Conservation (phyloP, 2,329 filamentous ascomycete genomes). For the Ploettnerulaceae sp. region DNA sequence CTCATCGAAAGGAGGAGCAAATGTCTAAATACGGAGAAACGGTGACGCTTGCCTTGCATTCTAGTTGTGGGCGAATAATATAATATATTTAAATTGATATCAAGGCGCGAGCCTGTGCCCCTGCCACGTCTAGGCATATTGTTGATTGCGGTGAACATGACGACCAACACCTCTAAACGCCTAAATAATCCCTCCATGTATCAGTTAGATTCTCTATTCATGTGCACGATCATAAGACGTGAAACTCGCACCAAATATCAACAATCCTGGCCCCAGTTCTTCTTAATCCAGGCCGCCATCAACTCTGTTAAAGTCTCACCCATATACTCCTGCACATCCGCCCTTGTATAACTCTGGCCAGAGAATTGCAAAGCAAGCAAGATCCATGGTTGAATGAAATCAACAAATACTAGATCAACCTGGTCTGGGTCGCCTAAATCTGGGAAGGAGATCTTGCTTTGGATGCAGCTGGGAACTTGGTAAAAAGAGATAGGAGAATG, state of each 20-base stretch:
- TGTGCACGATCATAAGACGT: no score
- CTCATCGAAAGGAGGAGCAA: no score
- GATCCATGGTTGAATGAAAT: constrained; percentile 83
- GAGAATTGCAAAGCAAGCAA: constrained; percentile 64
- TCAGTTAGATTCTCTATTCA: not conserved
- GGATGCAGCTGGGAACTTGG: constrained; percentile 76
- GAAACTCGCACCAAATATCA: no score
- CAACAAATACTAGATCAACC: constrained; percentile 86
- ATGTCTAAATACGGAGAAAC: no score
- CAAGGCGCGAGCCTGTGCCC: no score
- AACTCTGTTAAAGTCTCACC: constrained; percentile 52
- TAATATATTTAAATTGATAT: no score
- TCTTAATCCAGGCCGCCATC: constrained; percentile 52
- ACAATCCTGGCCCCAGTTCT: constrained; percentile 47
- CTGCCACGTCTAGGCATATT: no score
- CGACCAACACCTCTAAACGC: no score
- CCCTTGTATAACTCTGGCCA: constrained; percentile 45
- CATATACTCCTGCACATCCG: constrained; percentile 47
- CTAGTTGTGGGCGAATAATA: no score
- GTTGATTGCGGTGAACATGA: no score
- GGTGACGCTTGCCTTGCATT: no score
- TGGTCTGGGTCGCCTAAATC: constrained; percentile 52
- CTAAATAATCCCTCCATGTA: no score
- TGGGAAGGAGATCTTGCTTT: constrained; percentile 61
- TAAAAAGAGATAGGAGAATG: constrained; percentile 73